Percentiles rank a stretch among this genome's conserved stretches.
phyloP scores from a whole-genome alignment of 2,329 filamentous ascomycete genomes.

The Coniella lustricola region DNA sequence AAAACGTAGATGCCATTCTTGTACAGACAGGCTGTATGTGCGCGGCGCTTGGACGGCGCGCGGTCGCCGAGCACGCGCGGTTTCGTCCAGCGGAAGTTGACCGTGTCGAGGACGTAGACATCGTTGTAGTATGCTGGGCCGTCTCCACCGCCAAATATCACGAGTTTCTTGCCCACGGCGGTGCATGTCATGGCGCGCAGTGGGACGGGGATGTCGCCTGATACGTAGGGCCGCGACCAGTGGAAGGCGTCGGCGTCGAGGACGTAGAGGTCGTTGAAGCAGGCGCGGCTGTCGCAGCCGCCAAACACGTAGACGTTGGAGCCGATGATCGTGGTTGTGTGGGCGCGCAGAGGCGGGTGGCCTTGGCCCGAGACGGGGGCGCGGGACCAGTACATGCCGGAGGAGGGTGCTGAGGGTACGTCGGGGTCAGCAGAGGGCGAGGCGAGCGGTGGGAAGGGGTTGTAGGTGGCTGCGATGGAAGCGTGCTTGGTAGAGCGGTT shows the following conservation, averaged over 20 bases:
- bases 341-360: constrained; percentile 56
- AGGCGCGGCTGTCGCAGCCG: constrained; percentile 58
- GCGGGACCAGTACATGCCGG: constrained; percentile 67
- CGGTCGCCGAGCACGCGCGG: constrained; percentile 53
- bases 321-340: constrained; percentile 59
- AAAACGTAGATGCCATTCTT: constrained; percentile 68
- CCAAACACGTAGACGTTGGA: constrained; percentile 64
- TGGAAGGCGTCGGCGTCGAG: constrained; percentile 64
- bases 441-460: constrained; percentile 49
- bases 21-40: constrained; percentile 65
- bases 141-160: constrained; percentile 64
- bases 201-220: constrained; percentile 57
- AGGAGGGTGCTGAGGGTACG: constrained; percentile 56
- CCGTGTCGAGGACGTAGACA: constrained; percentile 64
- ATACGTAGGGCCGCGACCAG: constrained; percentile 59
- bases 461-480: constrained; percentile 30
- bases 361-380: constrained; percentile 56
- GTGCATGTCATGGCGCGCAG: constrained; percentile 67
- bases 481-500: constrained; percentile 21
- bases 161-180: constrained; percentile 62
- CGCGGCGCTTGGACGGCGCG: constrained; percentile 53
- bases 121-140: constrained; percentile 67
- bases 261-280: constrained; percentile 64
- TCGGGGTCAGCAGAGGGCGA: constrained; percentile 50
- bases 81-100: constrained; percentile 60